Evolutionary conservation across 2,329 filamentous ascomycete species (phyloP), one percentile per base, ranked within the genome.

Genomic region (Elsinoe batatas): DNA sequence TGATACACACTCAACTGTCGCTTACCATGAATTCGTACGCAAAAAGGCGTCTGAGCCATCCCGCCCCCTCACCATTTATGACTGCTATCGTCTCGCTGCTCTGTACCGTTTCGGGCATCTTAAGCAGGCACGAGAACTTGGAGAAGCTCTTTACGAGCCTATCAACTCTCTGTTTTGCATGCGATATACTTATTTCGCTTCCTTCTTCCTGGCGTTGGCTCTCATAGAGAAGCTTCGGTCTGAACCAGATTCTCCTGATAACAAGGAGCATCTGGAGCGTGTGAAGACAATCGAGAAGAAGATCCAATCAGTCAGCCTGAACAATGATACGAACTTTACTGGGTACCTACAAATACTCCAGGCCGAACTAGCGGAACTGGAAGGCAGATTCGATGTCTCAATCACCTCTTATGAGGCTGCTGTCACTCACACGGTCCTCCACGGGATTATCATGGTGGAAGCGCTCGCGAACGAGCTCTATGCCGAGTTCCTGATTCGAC

Each of bases 391-490:
- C 30, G 82, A 79, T 2, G 64, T 69, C 2, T 82, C 84, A 6
- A 74, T 90, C 33, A 72, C 72, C 20, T 72, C 78, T 43, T 91
- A 88, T 63, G 87, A 91, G 65, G 76, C 80, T 59, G 81, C 83
- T 5, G 70, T 90, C 57, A 85, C 91, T 62, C 86, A 90, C 63
- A 35, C 47, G 15, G 76, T 85, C 17, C 76, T 85, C 56, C 77
- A 88, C 61, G 76, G 77, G 42, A 85, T 87, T 59, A 64, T 78
- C 2, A 79, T 89, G 50, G 87, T 91, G 58, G 85, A 90, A 66
- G 87, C 84, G 0, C 74, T 89, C 1, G 80, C 82, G 13, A 85
- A 86, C 64, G 87, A 88, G 64, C 73, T 90, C 30, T 85, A 90
- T 72, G 85, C 82, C 1, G 84, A 84, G 8, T 84, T 82, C 64